Evolutionary conservation across 208 protist species (phyloP).

Genomic region (Acanthamoeba sp.): DNA sequence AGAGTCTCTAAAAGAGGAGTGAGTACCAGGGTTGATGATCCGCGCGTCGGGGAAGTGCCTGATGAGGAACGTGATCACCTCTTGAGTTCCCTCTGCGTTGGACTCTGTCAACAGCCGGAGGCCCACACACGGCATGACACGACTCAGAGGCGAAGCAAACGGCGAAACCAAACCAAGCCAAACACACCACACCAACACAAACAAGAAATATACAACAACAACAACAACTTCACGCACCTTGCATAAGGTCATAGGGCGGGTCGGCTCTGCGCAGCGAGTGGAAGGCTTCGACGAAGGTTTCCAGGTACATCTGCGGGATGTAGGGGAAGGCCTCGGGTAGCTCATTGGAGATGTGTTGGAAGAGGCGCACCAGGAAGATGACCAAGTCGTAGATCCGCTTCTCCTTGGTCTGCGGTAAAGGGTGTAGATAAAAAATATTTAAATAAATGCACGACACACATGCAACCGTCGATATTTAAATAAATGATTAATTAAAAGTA

Average conservation of each 20-base stretch:
- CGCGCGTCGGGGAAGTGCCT: constrained; percentile 39
- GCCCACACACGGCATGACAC: too few species aligned
- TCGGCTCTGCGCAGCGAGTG: constrained; percentile 55
- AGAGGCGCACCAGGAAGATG: constrained; percentile 27
- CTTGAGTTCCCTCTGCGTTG: constrained; percentile 19
- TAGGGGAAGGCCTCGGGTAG: constrained; percentile 24
- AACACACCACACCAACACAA: too few species aligned
- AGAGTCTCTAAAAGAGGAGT: background rate
- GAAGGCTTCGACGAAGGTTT: constrained; percentile 64
- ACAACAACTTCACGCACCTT: background rate
- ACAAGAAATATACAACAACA: background rate
- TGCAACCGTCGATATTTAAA: too few species aligned
- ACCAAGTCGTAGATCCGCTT: constrained; percentile 35
- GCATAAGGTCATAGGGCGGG: constrained; percentile 25
- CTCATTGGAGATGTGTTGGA: background rate
- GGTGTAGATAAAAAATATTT: background rate
- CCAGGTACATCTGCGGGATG: constrained; percentile 63
- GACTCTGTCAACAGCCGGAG: background rate
- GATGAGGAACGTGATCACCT: constrained; percentile 65
- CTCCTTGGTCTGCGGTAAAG: background rate
- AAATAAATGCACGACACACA: background rate
- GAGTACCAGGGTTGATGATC: constrained; percentile 69
- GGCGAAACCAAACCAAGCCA: too few species aligned
- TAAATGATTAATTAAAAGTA: too few species aligned
- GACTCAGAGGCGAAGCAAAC: too few species aligned